phyloP scores from a whole-genome alignment of 1,284 basidiomycete species.

The Ustilago tritici region DNA sequence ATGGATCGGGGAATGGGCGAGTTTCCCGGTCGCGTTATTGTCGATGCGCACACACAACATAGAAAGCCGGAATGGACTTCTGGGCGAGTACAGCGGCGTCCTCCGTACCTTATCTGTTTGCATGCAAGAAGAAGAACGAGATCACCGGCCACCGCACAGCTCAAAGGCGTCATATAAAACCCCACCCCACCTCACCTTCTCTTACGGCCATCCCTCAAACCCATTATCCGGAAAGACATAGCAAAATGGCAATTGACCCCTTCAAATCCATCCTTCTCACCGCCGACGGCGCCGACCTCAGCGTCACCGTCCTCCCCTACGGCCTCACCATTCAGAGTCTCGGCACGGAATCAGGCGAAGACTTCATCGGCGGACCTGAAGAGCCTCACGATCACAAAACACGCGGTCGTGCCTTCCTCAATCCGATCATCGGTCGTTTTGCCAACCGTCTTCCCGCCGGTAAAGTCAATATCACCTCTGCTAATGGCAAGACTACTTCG shows the following conservation, averaged over 20 bases:
- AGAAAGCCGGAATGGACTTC: constrained; percentile 34
- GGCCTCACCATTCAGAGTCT: constrained; percentile 64
- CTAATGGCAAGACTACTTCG: constrained; percentile 29
- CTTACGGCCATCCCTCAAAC: background rate
- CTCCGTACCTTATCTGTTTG: background rate
- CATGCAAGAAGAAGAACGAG: background rate
- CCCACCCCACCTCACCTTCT: background rate
- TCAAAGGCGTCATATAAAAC: background rate
- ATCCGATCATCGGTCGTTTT: constrained; percentile 64
- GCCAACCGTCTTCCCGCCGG: constrained; percentile 65
- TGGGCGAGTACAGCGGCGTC: constrained; percentile 17
- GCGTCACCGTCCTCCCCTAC: constrained; percentile 54
- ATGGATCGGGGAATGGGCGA: constrained; percentile 25
- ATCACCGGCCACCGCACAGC: constrained; percentile 6
- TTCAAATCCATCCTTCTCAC: constrained; percentile 53
- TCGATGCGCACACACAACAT: background rate
- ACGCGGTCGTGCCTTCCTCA: constrained; percentile 56
- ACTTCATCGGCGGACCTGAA: constrained; percentile 65
- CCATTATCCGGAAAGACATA: background rate
- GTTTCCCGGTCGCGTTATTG: constrained; percentile 25
- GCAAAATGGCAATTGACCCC: constrained; percentile 48
- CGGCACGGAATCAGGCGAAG: constrained; percentile 39
- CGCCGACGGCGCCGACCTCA: constrained; percentile 38
- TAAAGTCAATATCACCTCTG: constrained; percentile 32
- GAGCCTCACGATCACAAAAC: constrained; percentile 50